These are phyloP conservation scores for Salisapilia sapeloensis DNA, from an alignment of 352 stramenopile genomes.

Conservation along the genomic window DNA sequence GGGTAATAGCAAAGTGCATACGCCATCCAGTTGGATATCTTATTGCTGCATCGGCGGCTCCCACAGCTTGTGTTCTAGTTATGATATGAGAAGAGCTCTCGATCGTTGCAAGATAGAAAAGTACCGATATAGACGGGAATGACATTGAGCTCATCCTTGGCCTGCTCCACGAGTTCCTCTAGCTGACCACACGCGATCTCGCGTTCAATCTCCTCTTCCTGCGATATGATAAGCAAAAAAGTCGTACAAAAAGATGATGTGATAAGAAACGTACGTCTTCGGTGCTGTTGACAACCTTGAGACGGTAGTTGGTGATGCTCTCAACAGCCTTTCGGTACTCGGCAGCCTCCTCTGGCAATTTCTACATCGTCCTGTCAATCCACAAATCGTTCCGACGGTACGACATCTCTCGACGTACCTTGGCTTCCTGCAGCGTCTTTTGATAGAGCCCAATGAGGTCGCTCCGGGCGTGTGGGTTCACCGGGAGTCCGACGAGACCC, in stretches of 20 bases:
- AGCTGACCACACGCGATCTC: slow-evolving; percentile 79
- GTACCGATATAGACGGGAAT: slow-evolving; percentile 74
- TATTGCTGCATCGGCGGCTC: slow-evolving; percentile 47
- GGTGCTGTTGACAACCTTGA: slow-evolving; percentile 54
- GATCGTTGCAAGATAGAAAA: background rate
- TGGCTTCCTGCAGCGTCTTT: slow-evolving; percentile 62
- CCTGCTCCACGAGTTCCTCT: slow-evolving; percentile 79
- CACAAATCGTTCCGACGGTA: slow-evolving; percentile 1
- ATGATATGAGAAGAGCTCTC: background rate
- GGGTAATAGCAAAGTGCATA: no score
- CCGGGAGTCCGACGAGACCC: slow-evolving; percentile 64
- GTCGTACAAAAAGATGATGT: background rate
- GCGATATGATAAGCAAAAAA: background rate
- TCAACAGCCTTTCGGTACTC: slow-evolving; percentile 67
- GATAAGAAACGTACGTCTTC: slow-evolving; percentile 28
- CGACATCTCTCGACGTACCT: slow-evolving; percentile 15
- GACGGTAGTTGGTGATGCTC: slow-evolving; percentile 73
- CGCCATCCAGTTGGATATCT: no score
- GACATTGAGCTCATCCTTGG: slow-evolving; percentile 69
- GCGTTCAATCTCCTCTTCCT: slow-evolving; percentile 72
- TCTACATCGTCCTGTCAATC: slow-evolving; percentile 10
- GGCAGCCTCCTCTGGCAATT: slow-evolving; percentile 34
- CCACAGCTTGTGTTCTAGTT: slow-evolving; percentile 72
- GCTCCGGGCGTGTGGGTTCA: slow-evolving; percentile 68
- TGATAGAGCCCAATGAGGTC: slow-evolving; percentile 77